Conservation (phyloP, 352 stramenopile species). For the Phytopythium kandeliae region DNA sequence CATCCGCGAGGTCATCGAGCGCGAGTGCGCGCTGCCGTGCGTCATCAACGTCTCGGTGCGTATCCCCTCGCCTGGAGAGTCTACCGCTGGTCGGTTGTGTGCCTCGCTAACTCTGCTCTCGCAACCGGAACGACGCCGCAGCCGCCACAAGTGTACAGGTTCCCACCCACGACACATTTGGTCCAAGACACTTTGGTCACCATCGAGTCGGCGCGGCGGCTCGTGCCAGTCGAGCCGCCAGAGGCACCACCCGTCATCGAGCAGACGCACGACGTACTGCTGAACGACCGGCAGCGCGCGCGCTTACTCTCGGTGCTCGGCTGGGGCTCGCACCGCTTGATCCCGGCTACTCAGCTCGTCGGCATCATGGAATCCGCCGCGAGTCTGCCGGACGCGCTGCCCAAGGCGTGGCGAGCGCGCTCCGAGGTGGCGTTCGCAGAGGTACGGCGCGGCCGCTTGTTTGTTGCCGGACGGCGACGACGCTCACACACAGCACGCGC, state of each 20-base stretch:
- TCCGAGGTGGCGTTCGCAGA: conserved; percentile 35
- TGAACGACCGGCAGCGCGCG: conserved; percentile 39
- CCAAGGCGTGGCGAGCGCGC: conserved; percentile 31
- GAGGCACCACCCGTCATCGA: conserved; percentile 39
- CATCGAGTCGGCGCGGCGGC: conserved; percentile 26
- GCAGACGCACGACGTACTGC: conserved; percentile 26
- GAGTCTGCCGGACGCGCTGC: conserved; percentile 30
- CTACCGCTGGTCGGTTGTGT: conserved; percentile 2
- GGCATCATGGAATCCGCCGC: conserved; percentile 26
- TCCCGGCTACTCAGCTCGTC: conserved; percentile 26
- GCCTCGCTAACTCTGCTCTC: neutral
- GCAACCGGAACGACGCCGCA: conserved; percentile 9
- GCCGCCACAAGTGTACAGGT: conserved; percentile 47
- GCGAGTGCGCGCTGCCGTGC: conserved; percentile 49
- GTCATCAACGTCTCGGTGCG: conserved; percentile 58
- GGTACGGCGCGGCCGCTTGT: conserved; percentile 13
- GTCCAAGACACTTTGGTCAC: conserved; percentile 46
- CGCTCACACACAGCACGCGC: neutral
- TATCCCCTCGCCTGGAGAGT: neutral
- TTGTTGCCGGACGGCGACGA: neutral
- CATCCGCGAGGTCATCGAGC: conserved; percentile 47
- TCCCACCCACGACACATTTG: conserved; percentile 48
- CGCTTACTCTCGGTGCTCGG: conserved; percentile 17
- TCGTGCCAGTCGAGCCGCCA: conserved; percentile 22
- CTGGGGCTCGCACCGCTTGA: conserved; percentile 11